These are phyloP conservation scores for Rutstroemia sp. DNA, from an alignment of 2,329 filamentous ascomycete genomes.

Conservation along the genomic window DNA sequence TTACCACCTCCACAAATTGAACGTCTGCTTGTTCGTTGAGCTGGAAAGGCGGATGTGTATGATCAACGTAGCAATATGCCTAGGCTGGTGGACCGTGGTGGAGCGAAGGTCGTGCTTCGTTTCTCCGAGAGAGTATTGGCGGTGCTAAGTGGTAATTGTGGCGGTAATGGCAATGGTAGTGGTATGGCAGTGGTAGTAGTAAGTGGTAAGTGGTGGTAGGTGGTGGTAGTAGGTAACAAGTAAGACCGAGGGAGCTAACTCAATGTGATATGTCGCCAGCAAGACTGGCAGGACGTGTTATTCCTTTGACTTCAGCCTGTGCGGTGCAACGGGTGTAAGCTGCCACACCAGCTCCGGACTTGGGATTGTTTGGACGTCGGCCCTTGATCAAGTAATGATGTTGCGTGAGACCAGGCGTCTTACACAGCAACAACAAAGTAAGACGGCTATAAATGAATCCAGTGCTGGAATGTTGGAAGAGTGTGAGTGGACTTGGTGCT, in stretches of 20 bases:
- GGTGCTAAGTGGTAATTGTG: neutral
- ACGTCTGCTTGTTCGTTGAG: neutral
- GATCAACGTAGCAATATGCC: neutral
- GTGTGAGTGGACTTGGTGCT: neutral
- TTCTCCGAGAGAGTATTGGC: neutral
- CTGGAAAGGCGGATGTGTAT: too few relatives aligned
- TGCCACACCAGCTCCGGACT: neutral
- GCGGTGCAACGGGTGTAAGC: conserved; percentile 6
- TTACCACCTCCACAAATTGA: neutral
- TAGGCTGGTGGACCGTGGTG: too few relatives aligned
- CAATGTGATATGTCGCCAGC: conserved; percentile 8
- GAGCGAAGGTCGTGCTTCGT: neutral
- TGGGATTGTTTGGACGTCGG: neutral
- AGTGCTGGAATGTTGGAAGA: neutral
- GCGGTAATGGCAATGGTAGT: too few relatives aligned
- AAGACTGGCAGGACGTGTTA: neutral
- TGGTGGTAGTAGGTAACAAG: neutral
- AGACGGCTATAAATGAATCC: neutral
- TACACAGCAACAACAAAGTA: neutral
- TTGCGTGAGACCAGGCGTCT: neutral
- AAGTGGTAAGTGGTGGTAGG: too few relatives aligned
- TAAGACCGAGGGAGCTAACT: neutral
- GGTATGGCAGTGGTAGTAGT: neutral
- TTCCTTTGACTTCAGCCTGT: conserved; percentile 4
- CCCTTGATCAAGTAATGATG: conserved; percentile 3